These are phyloP conservation scores for Sugiyamaella valdiviana DNA, from an alignment of 805 yeast genomes.

Conservation along the genomic window DNA sequence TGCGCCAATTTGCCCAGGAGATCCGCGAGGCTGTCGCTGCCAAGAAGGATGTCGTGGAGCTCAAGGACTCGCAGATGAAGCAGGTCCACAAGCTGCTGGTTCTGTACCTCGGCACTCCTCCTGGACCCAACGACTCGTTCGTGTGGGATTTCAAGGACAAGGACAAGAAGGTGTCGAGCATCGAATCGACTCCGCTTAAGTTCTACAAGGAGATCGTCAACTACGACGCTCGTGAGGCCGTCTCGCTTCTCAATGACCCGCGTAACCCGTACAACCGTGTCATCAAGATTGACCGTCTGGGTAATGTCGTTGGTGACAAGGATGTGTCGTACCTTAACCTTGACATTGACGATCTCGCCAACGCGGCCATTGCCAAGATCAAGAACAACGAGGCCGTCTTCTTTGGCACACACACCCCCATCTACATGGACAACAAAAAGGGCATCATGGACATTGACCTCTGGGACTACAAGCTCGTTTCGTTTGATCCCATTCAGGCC, in stretches of 20 bases:
- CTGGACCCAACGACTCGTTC: conserved; percentile 60
- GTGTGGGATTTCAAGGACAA: conserved; percentile 73
- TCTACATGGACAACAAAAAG: conserved; percentile 52
- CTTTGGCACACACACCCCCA: conserved; percentile 87
- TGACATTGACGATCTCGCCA: conserved; percentile 51
- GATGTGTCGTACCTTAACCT: conserved; percentile 67
- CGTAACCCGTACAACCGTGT: conserved; percentile 61
- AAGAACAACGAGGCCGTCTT: conserved; percentile 72
- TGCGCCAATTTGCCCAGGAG: conserved; percentile 71
- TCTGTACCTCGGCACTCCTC: conserved; percentile 72
- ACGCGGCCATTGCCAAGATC: conserved; percentile 60
- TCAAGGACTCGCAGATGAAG: conserved; percentile 46
- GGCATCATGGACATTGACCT: conserved; percentile 71
- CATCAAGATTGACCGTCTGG: conserved; percentile 66
- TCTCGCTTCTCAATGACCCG: conserved; percentile 77
- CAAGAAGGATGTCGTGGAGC: conserved; percentile 29
- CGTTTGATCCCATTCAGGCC: conserved; percentile 37
- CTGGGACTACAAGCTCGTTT: conserved; percentile 55
- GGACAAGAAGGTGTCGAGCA: conserved; percentile 48
- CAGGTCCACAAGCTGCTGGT: conserved; percentile 61
- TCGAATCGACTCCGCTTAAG: conserved; percentile 56
- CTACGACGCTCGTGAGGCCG: conserved; percentile 44
- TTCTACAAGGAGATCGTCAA: conserved; percentile 53
- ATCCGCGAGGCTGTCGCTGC: conserved; percentile 47
- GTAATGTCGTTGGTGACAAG: conserved; percentile 66